Conservation (phyloP, 2,329 filamentous ascomycete genomes). For the Aspergillus sp. region DNA sequence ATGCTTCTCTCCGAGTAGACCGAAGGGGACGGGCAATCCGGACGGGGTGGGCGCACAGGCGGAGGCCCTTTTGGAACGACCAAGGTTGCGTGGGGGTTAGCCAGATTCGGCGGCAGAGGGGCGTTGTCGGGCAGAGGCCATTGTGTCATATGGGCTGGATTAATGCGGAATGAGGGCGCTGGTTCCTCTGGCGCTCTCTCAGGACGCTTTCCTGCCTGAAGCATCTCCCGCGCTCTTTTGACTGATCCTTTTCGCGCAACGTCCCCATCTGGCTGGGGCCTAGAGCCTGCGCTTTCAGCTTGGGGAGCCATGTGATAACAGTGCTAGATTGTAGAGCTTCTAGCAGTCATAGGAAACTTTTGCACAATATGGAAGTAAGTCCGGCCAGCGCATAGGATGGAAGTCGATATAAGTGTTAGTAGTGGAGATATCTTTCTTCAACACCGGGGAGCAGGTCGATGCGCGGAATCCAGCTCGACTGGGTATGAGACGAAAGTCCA, state of each 20-base stretch:
- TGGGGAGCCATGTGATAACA: conserved; percentile 26
- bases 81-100: conserved; percentile 28
- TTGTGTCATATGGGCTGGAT: conserved; percentile 43
- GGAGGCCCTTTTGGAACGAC: conserved; percentile 40
- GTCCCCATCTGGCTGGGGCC: conserved; percentile 14
- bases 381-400: conserved; percentile 8
- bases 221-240: conserved; percentile 37
- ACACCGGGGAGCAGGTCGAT: not conserved
- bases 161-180: conserved; percentile 18
- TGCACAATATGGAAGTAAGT: not conserved
- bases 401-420: not conserved
- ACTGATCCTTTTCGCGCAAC: conserved; percentile 36
- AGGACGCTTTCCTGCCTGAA: conserved; percentile 35
- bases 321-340: not conserved
- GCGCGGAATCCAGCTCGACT: conserved; percentile 17
- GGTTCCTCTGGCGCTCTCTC: conserved; percentile 9
- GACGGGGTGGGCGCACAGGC: conserved; percentile 46
- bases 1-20: conserved; percentile 37
- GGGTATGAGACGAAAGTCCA: conserved; percentile 6
- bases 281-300: conserved; percentile 12
- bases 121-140: conserved; percentile 50
- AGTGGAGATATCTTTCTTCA: not conserved
- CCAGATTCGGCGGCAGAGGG: conserved; percentile 26
- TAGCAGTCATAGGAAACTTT: conserved; percentile 5
- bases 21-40: conserved; percentile 41